phyloP scores from a whole-genome alignment of 2,329 filamentous ascomycete species.

The Fusarium redolens region DNA sequence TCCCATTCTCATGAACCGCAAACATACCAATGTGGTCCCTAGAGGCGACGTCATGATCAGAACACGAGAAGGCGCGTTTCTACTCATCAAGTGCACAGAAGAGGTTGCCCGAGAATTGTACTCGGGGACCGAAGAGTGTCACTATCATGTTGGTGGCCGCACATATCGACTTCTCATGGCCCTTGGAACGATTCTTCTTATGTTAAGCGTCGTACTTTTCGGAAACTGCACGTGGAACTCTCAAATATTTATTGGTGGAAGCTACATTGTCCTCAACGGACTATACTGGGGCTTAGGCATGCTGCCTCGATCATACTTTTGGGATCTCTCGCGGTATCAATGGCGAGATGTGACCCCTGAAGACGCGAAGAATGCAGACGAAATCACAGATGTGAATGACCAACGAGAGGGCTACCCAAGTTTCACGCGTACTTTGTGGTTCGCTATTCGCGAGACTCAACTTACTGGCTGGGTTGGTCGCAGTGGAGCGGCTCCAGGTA shows the following conservation, averaged over 20 bases:
- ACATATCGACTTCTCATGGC: constrained; percentile 66
- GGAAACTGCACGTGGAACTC: constrained; percentile 72
- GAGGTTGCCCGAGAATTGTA: constrained; percentile 72
- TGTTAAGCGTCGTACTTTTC: constrained; percentile 70
- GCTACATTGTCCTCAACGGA: constrained; percentile 70
- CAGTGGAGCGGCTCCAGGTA: constrained; percentile 63
- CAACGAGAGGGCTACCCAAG: constrained; percentile 56
- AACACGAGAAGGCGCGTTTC: constrained; percentile 69
- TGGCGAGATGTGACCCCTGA: constrained; percentile 55
- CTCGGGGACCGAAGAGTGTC: constrained; percentile 69
- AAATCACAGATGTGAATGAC: constrained; percentile 45
- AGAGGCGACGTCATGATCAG: constrained; percentile 70
- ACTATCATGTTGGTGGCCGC: constrained; percentile 62
- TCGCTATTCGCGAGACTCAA: constrained; percentile 66
- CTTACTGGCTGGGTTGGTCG: constrained; percentile 64
- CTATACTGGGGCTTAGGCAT: constrained; percentile 68
- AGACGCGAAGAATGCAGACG: constrained; percentile 53
- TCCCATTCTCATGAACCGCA: constrained; percentile 64
- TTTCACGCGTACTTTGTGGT: constrained; percentile 69
- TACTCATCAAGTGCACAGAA: constrained; percentile 68
- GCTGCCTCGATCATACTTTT: constrained; percentile 61
- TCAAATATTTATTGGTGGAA: constrained; percentile 67
- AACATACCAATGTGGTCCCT: constrained; percentile 61
- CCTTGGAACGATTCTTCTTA: constrained; percentile 68
- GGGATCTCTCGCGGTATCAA: constrained; percentile 67